These are phyloP conservation scores for Vigna reflexopilosa DNA, from an alignment of 306 rosid species.

Conservation along the genomic window DNA sequence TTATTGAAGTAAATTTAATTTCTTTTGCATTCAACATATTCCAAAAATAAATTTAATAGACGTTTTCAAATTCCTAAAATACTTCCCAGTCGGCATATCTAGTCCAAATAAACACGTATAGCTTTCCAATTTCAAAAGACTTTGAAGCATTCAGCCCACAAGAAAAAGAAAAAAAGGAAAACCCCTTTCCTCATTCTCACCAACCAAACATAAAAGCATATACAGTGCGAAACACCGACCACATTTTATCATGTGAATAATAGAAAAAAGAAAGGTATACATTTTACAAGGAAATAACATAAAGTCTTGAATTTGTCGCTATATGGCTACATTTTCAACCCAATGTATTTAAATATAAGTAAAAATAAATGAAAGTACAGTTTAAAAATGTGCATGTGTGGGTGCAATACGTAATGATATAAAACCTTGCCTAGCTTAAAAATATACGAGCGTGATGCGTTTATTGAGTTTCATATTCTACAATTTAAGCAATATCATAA, in stretches of 20 bases:
- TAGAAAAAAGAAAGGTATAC: neutral
- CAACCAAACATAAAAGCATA: neutral
- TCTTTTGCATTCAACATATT: no score
- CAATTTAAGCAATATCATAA: conserved; percentile 27
- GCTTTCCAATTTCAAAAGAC: neutral
- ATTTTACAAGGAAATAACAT: neutral
- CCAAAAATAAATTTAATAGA: no score
- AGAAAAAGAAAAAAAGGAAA: neutral
- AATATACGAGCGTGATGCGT: conserved; percentile 29
- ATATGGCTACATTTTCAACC: neutral
- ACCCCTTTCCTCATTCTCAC: neutral
- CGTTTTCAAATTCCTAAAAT: no score
- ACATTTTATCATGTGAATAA: neutral
- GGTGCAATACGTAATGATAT: conserved; percentile 14
- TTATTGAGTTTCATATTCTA: conserved; percentile 44
- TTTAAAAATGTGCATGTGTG: conserved; percentile 37
- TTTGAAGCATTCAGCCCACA: neutral
- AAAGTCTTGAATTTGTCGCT: neutral
- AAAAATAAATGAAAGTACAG: conserved; percentile 20
- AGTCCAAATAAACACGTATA: neutral
- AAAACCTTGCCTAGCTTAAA: conserved; percentile 35
- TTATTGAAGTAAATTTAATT: no score
- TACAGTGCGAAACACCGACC: neutral
- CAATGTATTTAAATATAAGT: conserved; percentile 21
- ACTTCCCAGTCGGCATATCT: no score